Conservation (phyloP, 148 eudicot genomes). For the Amaranthus cruentus region DNA sequence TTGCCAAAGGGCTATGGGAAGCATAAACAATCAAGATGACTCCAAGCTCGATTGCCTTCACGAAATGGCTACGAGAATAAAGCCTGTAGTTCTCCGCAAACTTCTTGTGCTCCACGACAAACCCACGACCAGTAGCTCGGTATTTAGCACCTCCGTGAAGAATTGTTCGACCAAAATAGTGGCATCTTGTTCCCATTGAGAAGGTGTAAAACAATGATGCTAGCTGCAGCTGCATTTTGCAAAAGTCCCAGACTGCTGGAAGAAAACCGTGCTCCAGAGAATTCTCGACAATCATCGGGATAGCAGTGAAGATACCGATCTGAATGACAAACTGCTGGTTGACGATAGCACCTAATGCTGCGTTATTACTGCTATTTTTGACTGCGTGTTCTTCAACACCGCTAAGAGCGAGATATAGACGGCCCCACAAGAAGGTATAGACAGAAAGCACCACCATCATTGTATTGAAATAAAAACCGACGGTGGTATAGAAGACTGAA, state of each 20-base stretch:
- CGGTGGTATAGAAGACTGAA: slow-evolving; percentile 78
- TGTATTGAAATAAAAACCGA: slow-evolving; percentile 77
- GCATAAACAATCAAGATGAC: slow-evolving; percentile 76
- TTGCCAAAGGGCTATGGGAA: slow-evolving; percentile 59
- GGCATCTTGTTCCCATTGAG: slow-evolving; percentile 82
- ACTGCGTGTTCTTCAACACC: slow-evolving; percentile 54
- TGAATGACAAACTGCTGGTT: slow-evolving; percentile 87
- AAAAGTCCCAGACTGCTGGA: slow-evolving; percentile 78
- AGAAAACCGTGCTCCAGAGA: slow-evolving; percentile 91
- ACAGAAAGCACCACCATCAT: slow-evolving; percentile 75
- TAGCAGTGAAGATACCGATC: slow-evolving; percentile 83
- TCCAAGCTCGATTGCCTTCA: slow-evolving; percentile 88
- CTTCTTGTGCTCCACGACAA: slow-evolving; percentile 82
- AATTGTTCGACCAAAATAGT: slow-evolving; percentile 85
- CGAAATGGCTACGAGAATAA: slow-evolving; percentile 91
- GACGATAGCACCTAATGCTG: slow-evolving; percentile 65
- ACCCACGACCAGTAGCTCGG: slow-evolving; percentile 90
- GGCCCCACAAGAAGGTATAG: slow-evolving; percentile 86
- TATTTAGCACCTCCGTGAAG: slow-evolving; percentile 97
- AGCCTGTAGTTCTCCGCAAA: slow-evolving; percentile 83
- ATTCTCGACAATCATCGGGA: slow-evolving; percentile 93
- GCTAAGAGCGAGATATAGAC: slow-evolving; percentile 85
- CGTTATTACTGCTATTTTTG: slow-evolving; percentile 45
- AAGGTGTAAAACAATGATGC: slow-evolving; percentile 79
- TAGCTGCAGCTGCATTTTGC: slow-evolving; percentile 81